Conservation (phyloP, 2,329 filamentous ascomycete genomes). For the Pseudogymnoascus sp. region DNA sequence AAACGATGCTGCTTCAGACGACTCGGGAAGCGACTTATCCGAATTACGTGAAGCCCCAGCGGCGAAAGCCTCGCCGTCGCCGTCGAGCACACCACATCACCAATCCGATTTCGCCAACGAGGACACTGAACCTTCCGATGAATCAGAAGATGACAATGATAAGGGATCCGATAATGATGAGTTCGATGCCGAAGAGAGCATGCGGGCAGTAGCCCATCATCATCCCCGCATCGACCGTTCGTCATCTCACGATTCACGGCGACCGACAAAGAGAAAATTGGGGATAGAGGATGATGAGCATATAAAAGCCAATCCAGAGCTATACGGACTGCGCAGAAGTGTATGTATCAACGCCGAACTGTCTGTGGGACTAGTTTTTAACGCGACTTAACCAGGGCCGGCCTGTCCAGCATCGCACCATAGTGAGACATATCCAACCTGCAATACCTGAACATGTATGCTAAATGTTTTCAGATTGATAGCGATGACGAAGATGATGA, state of each 20-base stretch:
- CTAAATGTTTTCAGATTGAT: conserved; percentile 41
- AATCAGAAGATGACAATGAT: conserved; percentile 31
- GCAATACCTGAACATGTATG: conserved; percentile 13
- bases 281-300: conserved; percentile 67
- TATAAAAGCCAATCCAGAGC: conserved; percentile 84
- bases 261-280: conserved; percentile 66
- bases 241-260: conserved; percentile 63
- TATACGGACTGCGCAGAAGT: conserved; percentile 90
- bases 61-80: conserved; percentile 42
- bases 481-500: conserved; percentile 41
- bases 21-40: conserved; percentile 70
- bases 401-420: conserved; percentile 44
- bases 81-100: conserved; percentile 35
- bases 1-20: conserved; percentile 39
- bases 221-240: conserved; percentile 45
- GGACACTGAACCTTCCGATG: conserved; percentile 25
- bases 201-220: conserved; percentile 36
- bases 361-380: conserved; percentile 19
- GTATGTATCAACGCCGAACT: conserved; percentile 47
- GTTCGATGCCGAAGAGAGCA: conserved; percentile 65
- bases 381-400: conserved; percentile 37
- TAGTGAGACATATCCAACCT: conserved; percentile 38
- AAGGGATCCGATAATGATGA: conserved; percentile 63
- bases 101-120: conserved; percentile 27
- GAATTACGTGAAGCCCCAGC: conserved; percentile 55